Conservation (phyloP, 139 green algal genomes). For the Chlamydomonas sphaeroides region DNA sequence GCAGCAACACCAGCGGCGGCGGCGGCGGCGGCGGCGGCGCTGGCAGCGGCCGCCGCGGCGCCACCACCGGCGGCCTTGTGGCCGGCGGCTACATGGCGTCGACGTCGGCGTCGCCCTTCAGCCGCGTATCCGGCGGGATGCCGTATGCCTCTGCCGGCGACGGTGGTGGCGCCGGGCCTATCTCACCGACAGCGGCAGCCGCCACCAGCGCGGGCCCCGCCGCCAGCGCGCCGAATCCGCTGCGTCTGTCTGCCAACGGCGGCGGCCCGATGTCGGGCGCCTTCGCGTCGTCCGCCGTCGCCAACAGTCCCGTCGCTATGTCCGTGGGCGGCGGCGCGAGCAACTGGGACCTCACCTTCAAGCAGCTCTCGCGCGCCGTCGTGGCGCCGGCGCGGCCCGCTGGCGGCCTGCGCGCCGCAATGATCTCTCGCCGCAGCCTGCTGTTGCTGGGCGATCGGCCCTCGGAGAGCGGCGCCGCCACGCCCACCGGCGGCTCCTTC, state of each 20-base stretch:
- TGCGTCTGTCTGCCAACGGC: neutral
- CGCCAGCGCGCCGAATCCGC: neutral
- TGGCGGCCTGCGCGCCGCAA: neutral
- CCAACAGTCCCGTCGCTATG: too few species aligned
- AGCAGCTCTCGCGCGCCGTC: constrained; percentile 17
- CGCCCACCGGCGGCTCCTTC: constrained; percentile 9
- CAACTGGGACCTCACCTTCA: constrained; percentile 34
- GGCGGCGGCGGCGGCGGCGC: neutral
- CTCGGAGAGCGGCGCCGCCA: constrained; percentile 6
- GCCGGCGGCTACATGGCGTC: neutral
- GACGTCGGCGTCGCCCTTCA: too few species aligned
- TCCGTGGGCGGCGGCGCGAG: neutral
- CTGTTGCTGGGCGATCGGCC: neutral
- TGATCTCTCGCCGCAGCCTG: constrained; percentile 14
- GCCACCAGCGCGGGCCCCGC: too few species aligned
- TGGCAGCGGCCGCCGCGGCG: neutral
- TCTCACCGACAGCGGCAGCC: too few species aligned
- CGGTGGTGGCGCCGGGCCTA: neutral
- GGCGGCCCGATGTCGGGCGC: too few species aligned
- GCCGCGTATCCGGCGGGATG: too few species aligned
- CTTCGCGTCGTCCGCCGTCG: too few species aligned
- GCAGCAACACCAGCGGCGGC: neutral
- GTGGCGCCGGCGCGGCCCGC: constrained; percentile 7
- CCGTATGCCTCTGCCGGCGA: neutral
- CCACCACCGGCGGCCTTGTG: neutral